These are phyloP conservation scores for Diaporthe citriasiana DNA, from an alignment of 2,329 filamentous ascomycete genomes.

Conservation along the genomic window DNA sequence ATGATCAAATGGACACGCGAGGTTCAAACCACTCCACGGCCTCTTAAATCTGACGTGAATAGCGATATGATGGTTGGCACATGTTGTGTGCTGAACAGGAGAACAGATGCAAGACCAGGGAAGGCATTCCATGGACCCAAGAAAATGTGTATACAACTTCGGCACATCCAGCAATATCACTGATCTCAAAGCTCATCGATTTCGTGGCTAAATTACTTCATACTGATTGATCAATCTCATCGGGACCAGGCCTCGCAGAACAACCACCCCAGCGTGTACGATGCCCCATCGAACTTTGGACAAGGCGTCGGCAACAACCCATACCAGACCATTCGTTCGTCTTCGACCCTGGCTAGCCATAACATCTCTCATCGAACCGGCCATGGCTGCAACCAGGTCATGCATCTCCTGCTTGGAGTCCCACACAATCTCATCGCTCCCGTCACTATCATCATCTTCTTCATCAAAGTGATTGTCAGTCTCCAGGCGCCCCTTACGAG, in stretches of 20 bases:
- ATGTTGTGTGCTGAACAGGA: not conserved
- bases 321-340: conserved; percentile 66
- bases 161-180: not conserved
- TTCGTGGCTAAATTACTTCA: conserved; percentile 33
- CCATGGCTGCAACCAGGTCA: conserved; percentile 56
- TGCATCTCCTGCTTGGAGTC: conserved; percentile 64
- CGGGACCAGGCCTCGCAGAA: conserved; percentile 58
- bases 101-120: not conserved
- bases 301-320: conserved; percentile 68
- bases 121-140: not conserved
- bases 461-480: not conserved
- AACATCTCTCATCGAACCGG: conserved; percentile 54
- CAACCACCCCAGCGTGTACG: conserved; percentile 72
- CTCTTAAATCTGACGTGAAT: not conserved
- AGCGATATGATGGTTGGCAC: not conserved
- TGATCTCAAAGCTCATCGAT: not conserved
- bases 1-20: not conserved
- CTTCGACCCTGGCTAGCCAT: conserved; percentile 58
- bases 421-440: conserved; percentile 62
- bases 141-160: not conserved
- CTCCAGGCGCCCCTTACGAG: conserved; percentile 45
- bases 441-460: conserved; percentile 47
- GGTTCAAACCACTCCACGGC: conserved; percentile 6
- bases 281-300: conserved; percentile 73
- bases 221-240: conserved; percentile 50